A percentile compares a stretch with the other conserved stretches of the same genome.
These are phyloP conservation scores for Microbotryum lychnidis-dioicae DNA, from an alignment of 1,284 basidiomycete genomes.

Conservation along the genomic window DNA sequence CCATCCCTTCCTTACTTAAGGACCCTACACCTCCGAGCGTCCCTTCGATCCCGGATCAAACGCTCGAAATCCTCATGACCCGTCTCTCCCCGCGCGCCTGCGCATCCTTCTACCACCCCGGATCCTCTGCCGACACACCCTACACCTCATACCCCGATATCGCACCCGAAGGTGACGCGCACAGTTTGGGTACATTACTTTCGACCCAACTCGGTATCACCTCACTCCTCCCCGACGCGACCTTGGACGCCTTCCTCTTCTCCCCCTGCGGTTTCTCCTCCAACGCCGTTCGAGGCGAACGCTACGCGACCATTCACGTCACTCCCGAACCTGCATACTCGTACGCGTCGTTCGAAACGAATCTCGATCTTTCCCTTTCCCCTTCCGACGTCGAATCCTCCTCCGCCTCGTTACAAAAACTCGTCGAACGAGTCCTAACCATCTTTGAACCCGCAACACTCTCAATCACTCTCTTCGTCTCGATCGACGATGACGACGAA, in stretches of 20 bases:
- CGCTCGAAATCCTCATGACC: constrained; percentile 98
- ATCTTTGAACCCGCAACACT: constrained; percentile 89
- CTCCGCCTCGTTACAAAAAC: constrained; percentile 36
- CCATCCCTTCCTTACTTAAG: constrained; percentile 15
- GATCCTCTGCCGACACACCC: constrained; percentile 42
- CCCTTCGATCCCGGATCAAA: constrained; percentile 57
- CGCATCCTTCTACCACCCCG: constrained; percentile 65
- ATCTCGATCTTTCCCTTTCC: constrained; percentile 62
- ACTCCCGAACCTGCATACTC: constrained; percentile 96
- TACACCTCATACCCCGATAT: constrained; percentile 25
- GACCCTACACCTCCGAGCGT: constrained; percentile 23
- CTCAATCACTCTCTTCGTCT: constrained; percentile 85
- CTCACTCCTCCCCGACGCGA: constrained; percentile 72
- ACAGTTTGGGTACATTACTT: constrained; percentile 58
- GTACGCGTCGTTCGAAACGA: constrained; percentile 97
- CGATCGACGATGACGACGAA: constrained; percentile 52
- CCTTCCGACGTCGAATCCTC: constrained; percentile 32
- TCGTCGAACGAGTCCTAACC: constrained; percentile 76
- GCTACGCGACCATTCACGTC: constrained; percentile 98
- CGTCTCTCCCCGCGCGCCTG: constrained; percentile 70
- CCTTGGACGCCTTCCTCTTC: constrained; percentile 88
- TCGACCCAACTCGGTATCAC: constrained; percentile 73
- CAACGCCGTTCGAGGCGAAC: constrained; percentile 81
- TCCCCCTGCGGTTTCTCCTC: constrained; percentile 93
- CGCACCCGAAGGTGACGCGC: constrained; percentile 41